Base-by-base conservation (phyloP, 1,139 yeast species). In the Hanseniaspora sp. region DNA sequence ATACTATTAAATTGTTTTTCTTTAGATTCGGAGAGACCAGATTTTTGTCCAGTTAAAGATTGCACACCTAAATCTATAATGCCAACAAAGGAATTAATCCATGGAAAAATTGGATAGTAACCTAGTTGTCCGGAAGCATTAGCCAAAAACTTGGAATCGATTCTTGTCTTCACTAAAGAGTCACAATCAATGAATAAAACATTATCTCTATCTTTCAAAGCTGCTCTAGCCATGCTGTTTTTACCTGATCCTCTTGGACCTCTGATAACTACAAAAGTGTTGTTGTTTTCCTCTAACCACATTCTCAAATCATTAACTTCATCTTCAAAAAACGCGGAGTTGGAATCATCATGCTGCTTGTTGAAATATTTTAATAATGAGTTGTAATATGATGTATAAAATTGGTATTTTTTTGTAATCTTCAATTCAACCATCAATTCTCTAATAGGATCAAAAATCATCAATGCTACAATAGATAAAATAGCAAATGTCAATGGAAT, bases 201-300 rank as follows among this genome's bases (percentile, higher is more conserved):
- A 59, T 82, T 81, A 18, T 72, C 70, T 42, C 82, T 74, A 37
- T 71, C 77, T 45, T 73, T 70, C 48, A 87, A 71, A 1, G 86
- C 82, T 63, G 83, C 80, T 52, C 82, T 82, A 3, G 92, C 88
- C 58, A 92, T 72, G 57, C 83, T 94, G 58, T 81, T 78, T 62
- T 92, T 92, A 15, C 98, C 98, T 29, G 95, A 81, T 7, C 98
- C 98, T 60, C 87, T 77, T 2, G 98, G 98, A 3, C 98, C 98
- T 59, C 83, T 80, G 1, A 92, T 83, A 3, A 92, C 79, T 39
- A 90, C 87, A 65, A 88, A 92, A 1, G 96, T 86, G 61, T 79
- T 78, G n/a, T 79, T 79, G 58, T 86, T 86, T 65, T 71, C 74
- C 59, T 78, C 79, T n/a, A 90, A 71, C 95, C 95, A 85, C 60